A percentile compares a stretch with the other conserved stretches of the same genome.
phyloP scores from a whole-genome alignment of 2,329 filamentous ascomycete genomes.

The Acarospora socialis region DNA sequence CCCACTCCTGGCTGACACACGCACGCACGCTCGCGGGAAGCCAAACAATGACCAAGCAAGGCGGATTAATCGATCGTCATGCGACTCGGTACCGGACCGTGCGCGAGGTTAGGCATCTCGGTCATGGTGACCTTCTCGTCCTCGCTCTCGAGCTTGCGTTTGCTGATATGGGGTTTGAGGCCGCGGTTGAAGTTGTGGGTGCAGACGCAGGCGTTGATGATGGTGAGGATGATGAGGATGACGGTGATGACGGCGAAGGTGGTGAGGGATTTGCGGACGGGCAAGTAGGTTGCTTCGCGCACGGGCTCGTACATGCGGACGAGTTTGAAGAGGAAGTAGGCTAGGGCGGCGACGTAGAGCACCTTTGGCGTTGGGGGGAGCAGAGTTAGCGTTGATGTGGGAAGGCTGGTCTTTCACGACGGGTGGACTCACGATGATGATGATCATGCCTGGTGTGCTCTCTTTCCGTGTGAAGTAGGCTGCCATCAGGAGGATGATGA shows the following conservation, averaged over 20 bases:
- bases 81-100: slow-evolving; percentile 24
- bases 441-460: slow-evolving; percentile 60
- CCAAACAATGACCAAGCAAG: too few species aligned
- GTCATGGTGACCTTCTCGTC: slow-evolving; percentile 36
- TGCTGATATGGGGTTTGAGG: slow-evolving; percentile 70
- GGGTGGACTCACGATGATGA: slow-evolving; percentile 48
- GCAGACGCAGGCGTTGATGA: slow-evolving; percentile 73
- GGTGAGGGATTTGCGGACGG: slow-evolving; percentile 73
- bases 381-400: slow-evolving; percentile 4
- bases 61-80: slow-evolving; percentile 31
- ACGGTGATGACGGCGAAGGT: slow-evolving; percentile 92
- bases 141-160: slow-evolving; percentile 34
- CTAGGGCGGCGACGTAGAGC: slow-evolving; percentile 75
- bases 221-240: slow-evolving; percentile 73
- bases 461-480: slow-evolving; percentile 77
- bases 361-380: slow-evolving; percentile 28
- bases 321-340: slow-evolving; percentile 97
- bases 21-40: too few species aligned
- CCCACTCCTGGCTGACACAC: too few species aligned
- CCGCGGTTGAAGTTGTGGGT: slow-evolving; percentile 83
- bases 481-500: slow-evolving; percentile 71
- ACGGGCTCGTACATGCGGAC: slow-evolving; percentile 75
- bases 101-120: slow-evolving; percentile 25
- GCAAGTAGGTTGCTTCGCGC: slow-evolving; percentile 49
- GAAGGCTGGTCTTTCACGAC: background rate